Conservation (phyloP, 2,329 filamentous ascomycete genomes). For the Aspergillus brasiliensis region DNA sequence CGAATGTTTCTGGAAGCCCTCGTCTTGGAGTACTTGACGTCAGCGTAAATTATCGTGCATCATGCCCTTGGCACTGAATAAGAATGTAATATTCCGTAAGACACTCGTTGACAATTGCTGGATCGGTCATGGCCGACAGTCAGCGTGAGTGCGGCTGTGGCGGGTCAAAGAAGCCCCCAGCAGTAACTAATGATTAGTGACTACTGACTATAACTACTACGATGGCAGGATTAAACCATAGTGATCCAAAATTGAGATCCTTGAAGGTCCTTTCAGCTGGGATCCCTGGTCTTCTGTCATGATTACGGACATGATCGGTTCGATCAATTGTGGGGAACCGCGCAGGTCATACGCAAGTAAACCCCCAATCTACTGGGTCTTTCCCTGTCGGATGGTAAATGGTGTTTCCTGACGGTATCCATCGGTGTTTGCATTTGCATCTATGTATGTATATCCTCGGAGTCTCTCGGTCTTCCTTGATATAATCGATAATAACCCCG, state of each 20-base stretch:
- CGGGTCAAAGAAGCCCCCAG: conserved; percentile 7
- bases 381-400: not conserved
- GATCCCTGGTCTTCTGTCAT: conserved; percentile 3
- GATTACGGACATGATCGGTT: conserved; percentile 1
- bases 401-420: not conserved
- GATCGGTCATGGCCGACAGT: not conserved
- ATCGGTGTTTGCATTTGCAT: too few species aligned
- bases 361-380: not conserved
- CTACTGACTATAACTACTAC: too few species aligned
- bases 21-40: not conserved
- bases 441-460: not conserved
- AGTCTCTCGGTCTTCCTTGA: not conserved
- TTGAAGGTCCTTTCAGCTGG: not conserved
- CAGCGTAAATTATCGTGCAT: not conserved
- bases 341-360: not conserved
- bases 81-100: not conserved
- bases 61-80: conserved; percentile 1
- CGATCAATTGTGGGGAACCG: not conserved
- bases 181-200: not conserved
- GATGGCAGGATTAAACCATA: not conserved
- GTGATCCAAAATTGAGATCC: conserved; percentile 8
- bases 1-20: conserved; percentile 19
- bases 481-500: not conserved
- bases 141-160: conserved; percentile 19
- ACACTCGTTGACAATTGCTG: not conserved